Evolutionary conservation across 2,329 filamentous ascomycete genomes (phyloP).

Genomic region (Lithohypha guttulata): DNA sequence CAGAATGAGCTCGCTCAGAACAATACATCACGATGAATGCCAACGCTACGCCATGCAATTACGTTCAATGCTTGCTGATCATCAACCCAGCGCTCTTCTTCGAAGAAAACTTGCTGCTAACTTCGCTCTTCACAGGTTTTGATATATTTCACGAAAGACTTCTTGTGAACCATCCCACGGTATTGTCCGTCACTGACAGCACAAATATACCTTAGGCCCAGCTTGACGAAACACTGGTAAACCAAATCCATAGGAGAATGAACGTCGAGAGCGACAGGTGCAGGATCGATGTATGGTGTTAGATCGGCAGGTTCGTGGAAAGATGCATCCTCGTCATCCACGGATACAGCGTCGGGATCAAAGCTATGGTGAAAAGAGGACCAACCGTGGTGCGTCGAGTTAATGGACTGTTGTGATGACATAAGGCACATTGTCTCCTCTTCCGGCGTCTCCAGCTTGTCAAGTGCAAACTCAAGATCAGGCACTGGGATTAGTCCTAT

Average conservation of each 20-base stretch:
- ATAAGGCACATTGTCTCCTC: constrained; percentile 65
- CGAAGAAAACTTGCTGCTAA: neutral
- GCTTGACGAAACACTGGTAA: constrained; percentile 91
- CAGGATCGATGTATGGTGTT: constrained; percentile 81
- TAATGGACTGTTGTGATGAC: constrained; percentile 47
- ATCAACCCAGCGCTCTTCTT: constrained; percentile 1
- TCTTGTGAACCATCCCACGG: constrained; percentile 91
- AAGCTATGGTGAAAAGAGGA: constrained; percentile 12
- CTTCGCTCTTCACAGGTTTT: constrained; percentile 5
- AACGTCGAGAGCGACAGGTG: constrained; percentile 79
- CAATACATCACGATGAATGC: too few relatives aligned
- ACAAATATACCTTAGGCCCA: constrained; percentile 86
- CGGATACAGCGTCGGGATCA: constrained; percentile 49
- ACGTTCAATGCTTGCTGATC: neutral
- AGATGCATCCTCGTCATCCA: constrained; percentile 28
- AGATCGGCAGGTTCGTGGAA: constrained; percentile 64
- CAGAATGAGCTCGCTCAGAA: too few relatives aligned
- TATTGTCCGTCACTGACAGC: constrained; percentile 75
- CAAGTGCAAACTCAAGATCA: constrained; percentile 84
- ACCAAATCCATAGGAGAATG: constrained; percentile 87
- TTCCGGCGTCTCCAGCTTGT: constrained; percentile 67
- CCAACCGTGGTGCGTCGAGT: constrained; percentile 18
- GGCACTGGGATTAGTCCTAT: constrained; percentile 89
- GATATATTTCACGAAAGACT: constrained; percentile 92
- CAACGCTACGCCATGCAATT: constrained; percentile 1